A percentile compares a stretch with the other conserved stretches of the same genome.
Conservation (phyloP, 2,329 filamentous ascomycete species). For the Diaporthe citri region DNA sequence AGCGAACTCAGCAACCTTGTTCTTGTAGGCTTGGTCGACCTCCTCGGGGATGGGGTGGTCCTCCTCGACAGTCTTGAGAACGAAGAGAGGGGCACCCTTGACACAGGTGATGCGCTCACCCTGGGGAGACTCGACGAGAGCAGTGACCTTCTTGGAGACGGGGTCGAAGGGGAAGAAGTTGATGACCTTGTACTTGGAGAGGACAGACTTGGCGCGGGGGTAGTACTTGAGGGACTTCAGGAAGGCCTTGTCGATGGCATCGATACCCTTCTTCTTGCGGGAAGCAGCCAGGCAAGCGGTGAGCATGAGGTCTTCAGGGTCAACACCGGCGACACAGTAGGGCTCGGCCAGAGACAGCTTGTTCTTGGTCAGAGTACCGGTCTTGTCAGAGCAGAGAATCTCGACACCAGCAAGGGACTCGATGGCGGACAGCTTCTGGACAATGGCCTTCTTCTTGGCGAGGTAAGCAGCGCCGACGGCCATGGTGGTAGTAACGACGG, state of each 20-base stretch:
- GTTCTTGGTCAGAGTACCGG: slow-evolving; percentile 93
- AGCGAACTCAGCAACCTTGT: slow-evolving; percentile 91
- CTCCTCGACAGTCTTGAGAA: slow-evolving; percentile 88
- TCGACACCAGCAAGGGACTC: slow-evolving; percentile 93
- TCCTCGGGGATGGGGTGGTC: slow-evolving; percentile 83
- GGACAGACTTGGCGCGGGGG: slow-evolving; percentile 82
- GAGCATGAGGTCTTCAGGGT: slow-evolving; percentile 90
- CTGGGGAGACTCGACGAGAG: slow-evolving; percentile 84
- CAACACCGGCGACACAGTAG: slow-evolving; percentile 84
- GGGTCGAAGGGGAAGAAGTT: slow-evolving; percentile 92
- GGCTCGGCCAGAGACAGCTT: slow-evolving; percentile 90
- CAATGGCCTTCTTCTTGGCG: slow-evolving; percentile 92
- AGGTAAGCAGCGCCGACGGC: slow-evolving; percentile 92
- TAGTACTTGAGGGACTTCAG: slow-evolving; percentile 87
- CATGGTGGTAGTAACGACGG: slow-evolving; percentile 95
- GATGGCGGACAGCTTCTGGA: slow-evolving; percentile 92
- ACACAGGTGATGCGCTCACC: slow-evolving; percentile 90
- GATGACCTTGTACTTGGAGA: slow-evolving; percentile 86
- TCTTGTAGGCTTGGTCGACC: slow-evolving; percentile 87
- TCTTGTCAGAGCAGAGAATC: slow-evolving; percentile 96
- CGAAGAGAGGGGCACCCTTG: slow-evolving; percentile 90
- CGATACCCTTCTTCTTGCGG: slow-evolving; percentile 95
- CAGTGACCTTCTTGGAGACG: slow-evolving; percentile 92
- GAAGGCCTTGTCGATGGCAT: slow-evolving; percentile 96
- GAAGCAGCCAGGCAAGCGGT: slow-evolving; percentile 91